Conservation (phyloP, 2,329 filamentous ascomycete genomes). For the Leptographium galeiforme region DNA sequence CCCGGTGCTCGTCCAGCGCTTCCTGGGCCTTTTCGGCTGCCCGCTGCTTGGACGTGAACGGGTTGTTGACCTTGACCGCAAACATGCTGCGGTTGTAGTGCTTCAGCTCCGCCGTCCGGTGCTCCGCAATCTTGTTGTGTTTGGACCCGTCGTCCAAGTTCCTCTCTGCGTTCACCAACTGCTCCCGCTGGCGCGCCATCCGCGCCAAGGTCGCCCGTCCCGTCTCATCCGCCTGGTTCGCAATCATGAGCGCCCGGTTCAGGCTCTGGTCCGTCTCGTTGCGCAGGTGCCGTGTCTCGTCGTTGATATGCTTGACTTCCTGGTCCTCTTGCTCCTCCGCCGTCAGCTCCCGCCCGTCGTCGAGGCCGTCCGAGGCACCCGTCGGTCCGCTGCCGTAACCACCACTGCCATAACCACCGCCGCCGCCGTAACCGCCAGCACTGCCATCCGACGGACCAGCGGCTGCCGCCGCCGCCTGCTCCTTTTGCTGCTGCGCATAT, state of each 20-base stretch:
- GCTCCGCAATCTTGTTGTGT: slow-evolving; percentile 63
- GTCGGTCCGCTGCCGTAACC: neutral
- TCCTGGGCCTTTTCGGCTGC: slow-evolving; percentile 51
- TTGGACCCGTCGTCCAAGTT: slow-evolving; percentile 70
- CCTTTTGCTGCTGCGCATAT: slow-evolving; percentile 23
- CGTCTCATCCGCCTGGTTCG: slow-evolving; percentile 55
- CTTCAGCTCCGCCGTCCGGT: slow-evolving; percentile 72
- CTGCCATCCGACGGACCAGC: neutral
- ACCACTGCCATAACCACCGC: neutral
- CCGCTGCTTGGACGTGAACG: slow-evolving; percentile 59
- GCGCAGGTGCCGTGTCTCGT: slow-evolving; percentile 63
- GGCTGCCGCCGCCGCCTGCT: slow-evolving; percentile 40
- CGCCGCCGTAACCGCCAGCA: neutral
- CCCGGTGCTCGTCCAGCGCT: slow-evolving; percentile 54
- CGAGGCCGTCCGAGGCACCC: slow-evolving; percentile 38
- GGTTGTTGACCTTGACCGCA: slow-evolving; percentile 62
- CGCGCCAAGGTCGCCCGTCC: slow-evolving; percentile 59
- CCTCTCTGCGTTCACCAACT: slow-evolving; percentile 68
- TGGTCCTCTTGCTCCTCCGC: slow-evolving; percentile 65
- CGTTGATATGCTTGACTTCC: slow-evolving; percentile 58
- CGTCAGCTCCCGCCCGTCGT: slow-evolving; percentile 64
- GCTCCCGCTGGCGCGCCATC: slow-evolving; percentile 66
- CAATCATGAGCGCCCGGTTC: slow-evolving; percentile 54
- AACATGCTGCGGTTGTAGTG: slow-evolving; percentile 86
- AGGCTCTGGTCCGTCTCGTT: slow-evolving; percentile 45